Evolutionary conservation across 495 filamentous ascomycete genomes (phyloP), one percentile per base, ranked within the genome.

Genomic region (Viridothelium virens): DNA sequence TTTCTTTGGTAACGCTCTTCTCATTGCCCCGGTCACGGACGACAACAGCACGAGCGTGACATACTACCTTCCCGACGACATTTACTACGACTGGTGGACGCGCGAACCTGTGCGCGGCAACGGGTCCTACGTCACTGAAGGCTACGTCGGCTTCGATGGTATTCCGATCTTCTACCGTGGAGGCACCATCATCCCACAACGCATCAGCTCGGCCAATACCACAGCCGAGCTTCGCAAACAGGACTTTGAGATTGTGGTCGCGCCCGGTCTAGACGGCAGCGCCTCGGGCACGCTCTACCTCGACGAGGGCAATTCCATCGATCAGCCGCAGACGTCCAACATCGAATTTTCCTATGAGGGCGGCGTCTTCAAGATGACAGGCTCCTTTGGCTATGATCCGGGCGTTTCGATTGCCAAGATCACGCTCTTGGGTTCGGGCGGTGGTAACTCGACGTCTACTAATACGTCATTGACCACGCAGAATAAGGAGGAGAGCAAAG

Each of bases 61-160:
- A 14, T 84, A 89, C 50, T 92, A 93, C 76, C 82, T 94, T 53
- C 89, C 90, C 47, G 70, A 87, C 44, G 89, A 89, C 71, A 71
- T 85, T 66, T 92, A 90, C 78, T 94, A 93, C 77, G 88, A 92
- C 77, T 91, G 82, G 81, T 85, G 84, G 75, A 90, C 87, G 1
- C 80, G 83, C 63, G 75, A 79, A 62, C 71, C 75, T 1, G 71
- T 93, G 38, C 79, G 77, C 4, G 87, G 88, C n/a, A 70, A 73
- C 2, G 88, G 87, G 9, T 71, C 71, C 5, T 78, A 70, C 39
- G 71, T 86, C 48, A 84, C 79, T 1, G 74, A 91, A 48, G 70
- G 69, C 34, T 72, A 85, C 68, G 76, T 90, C 69, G 76, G 70
- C 56, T 80, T 85, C 69, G 85, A 87, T 14, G 80, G 85, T 62